These are phyloP conservation scores for Sherardia arvensis DNA, from an alignment of 257 asterid genomes.

Conservation along the genomic window DNA sequence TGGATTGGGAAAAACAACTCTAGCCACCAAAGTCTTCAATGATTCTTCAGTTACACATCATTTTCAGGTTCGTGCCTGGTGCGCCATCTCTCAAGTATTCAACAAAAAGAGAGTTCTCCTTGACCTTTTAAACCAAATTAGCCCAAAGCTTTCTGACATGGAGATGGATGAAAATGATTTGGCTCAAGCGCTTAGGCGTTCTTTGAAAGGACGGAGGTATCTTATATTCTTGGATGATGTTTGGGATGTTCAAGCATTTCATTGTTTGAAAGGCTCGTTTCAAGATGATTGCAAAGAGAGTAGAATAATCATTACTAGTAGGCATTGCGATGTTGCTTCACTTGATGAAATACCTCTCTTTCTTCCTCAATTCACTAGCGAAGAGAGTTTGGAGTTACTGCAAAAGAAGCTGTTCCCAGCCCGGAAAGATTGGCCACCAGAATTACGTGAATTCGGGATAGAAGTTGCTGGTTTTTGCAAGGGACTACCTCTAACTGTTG, in stretches of 20 bases:
- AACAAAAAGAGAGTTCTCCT: neutral
- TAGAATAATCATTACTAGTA: neutral
- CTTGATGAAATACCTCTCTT: neutral
- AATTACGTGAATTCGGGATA: neutral
- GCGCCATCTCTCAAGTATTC: neutral
- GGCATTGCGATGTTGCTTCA: neutral
- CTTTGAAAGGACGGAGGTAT: neutral
- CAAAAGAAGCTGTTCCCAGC: neutral
- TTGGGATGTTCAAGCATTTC: neutral
- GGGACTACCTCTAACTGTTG: neutral
- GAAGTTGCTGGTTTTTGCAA: neutral
- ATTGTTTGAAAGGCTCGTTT: neutral
- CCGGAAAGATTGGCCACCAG: neutral
- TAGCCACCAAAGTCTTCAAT: neutral
- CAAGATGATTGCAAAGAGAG: neutral
- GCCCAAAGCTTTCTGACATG: neutral
- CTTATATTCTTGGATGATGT: neutral
- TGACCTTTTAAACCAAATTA: neutral
- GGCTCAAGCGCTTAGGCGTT: neutral
- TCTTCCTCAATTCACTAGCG: neutral
- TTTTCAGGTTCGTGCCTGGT: neutral
- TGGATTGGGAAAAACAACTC: neutral
- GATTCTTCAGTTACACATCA: neutral
- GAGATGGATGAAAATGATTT: neutral
- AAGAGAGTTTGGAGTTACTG: neutral